A percentile compares a stretch with the other conserved stretches of the same genome.
Conservation (phyloP, 2,329 filamentous ascomycete genomes). For the Gyromitra esculenta region DNA sequence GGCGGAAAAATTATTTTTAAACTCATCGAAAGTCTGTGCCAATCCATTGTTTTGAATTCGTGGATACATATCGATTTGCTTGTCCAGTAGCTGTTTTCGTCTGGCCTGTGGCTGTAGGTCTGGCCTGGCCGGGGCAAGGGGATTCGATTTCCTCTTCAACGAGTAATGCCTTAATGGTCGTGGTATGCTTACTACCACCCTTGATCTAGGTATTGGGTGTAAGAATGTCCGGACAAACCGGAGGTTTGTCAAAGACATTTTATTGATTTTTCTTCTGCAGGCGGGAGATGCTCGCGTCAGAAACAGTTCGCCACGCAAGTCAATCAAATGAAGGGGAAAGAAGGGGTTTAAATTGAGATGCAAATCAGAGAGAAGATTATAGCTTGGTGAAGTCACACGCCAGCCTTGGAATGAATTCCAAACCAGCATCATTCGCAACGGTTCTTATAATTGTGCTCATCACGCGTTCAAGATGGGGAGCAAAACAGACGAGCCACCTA, state of each 20-base stretch:
- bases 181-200: slow-evolving; percentile 1
- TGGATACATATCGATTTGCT: slow-evolving; percentile 68
- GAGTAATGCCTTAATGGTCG: slow-evolving; percentile 16
- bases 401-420: slow-evolving; percentile 42
- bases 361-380: slow-evolving; percentile 57
- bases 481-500: slow-evolving; percentile 25
- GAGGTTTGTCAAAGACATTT: slow-evolving; percentile 27
- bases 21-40: slow-evolving; percentile 61
- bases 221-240: slow-evolving; percentile 21
- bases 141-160: slow-evolving; percentile 23
- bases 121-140: slow-evolving; percentile 45
- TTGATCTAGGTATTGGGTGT: background rate
- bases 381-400: slow-evolving; percentile 54
- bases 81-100: slow-evolving; percentile 64
- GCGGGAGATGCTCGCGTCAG: slow-evolving; percentile 20
- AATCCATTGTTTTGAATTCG: slow-evolving; percentile 61
- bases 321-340: slow-evolving; percentile 6
- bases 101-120: slow-evolving; percentile 47
- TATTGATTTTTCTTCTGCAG: background rate
- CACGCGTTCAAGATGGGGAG: slow-evolving; percentile 56
- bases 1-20: slow-evolving; percentile 60
- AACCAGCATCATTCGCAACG: slow-evolving; percentile 71
- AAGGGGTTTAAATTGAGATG: background rate
- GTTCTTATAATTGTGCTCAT: slow-evolving; percentile 68
- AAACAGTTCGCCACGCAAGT: slow-evolving; percentile 7